Base-by-base conservation (phyloP, 805 yeast species). In the Yarrowia deformans region DNA sequence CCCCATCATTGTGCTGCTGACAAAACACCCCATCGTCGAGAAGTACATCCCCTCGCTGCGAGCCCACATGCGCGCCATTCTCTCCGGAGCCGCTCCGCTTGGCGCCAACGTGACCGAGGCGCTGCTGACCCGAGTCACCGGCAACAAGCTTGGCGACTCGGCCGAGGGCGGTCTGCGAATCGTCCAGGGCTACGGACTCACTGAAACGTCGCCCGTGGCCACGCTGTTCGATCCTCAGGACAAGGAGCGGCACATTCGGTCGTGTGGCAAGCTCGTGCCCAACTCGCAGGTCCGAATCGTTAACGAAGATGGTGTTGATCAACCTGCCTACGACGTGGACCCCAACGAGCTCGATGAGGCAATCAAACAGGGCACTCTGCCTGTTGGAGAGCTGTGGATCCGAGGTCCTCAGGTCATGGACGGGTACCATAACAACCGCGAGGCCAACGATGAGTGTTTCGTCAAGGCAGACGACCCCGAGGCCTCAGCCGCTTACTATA, bases 131-230 rank as follows among this genome's bases (percentile, higher is more conserved):
- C 23, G 75, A 58, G 49, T 82, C 55, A 10, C 70, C 45, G 34
- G 74, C 70, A 14, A 46, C 72, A 63, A 63, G 48, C 23, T 10
- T 2, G 68, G 68, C 35, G 68, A 63, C 29, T 37, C 46, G 2
- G 13, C 56, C 46, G 55, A 63, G 37, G 68, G 68, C 3, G 74
- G 71, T 13, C 29, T 69, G 13, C 29, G 23, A 12, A 63, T 73
- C 34, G 35, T 74, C 23, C 75, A 73, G 52, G 72, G 72, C 13
- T 73, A 72, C 52, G 75, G 69, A 13, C 71, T 67, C 74, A 77
- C 90, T 7, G 92, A 88, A 76, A 81, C 88, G 16, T 84, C 87
- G 73, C 90, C 89, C 1, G 89, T 88, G 4, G 74, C 84, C 67
- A 77, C 81, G 29, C 72, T 81, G 12, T 76, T 75, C 56, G 78